These are phyloP conservation scores for Trichoderma gamsii DNA, from an alignment of 495 filamentous ascomycete species.

Conservation along the genomic window DNA sequence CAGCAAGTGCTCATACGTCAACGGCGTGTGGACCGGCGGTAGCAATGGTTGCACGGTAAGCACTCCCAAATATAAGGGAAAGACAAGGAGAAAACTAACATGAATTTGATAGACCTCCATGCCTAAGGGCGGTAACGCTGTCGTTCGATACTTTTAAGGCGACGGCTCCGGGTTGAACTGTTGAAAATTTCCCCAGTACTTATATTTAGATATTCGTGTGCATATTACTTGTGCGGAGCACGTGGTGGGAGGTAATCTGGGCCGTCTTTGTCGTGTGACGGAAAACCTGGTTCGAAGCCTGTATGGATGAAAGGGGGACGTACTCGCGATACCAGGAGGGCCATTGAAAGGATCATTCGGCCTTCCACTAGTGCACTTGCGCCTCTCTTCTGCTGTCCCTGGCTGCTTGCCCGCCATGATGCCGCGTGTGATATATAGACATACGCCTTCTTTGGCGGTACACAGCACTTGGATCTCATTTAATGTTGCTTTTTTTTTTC, in stretches of 20 bases:
- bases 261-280: neutral
- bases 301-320: neutral
- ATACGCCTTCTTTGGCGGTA: neutral
- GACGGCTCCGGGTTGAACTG: conserved; percentile 12
- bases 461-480: neutral
- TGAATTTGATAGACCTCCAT: conserved; percentile 3
- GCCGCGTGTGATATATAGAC: conserved; percentile 5
- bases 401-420: neutral
- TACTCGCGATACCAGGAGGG: conserved; percentile 6
- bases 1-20: conserved; percentile 63
- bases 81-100: neutral
- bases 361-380: conserved; percentile 11
- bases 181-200: conserved; percentile 21
- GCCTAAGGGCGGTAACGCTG: neutral
- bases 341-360: neutral
- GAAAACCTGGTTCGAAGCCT: neutral
- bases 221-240: conserved; percentile 26
- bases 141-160: conserved; percentile 19
- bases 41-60: conserved; percentile 66
- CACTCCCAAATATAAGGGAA: conserved; percentile 16
- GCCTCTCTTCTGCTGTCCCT: conserved; percentile 5
- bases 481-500: conserved; percentile 7
- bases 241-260: conserved; percentile 15
- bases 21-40: conserved; percentile 55
- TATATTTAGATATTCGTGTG: conserved; percentile 24